phyloP scores from a whole-genome alignment of 1,139 yeast species.

The Suhomyces bolitotheri region DNA sequence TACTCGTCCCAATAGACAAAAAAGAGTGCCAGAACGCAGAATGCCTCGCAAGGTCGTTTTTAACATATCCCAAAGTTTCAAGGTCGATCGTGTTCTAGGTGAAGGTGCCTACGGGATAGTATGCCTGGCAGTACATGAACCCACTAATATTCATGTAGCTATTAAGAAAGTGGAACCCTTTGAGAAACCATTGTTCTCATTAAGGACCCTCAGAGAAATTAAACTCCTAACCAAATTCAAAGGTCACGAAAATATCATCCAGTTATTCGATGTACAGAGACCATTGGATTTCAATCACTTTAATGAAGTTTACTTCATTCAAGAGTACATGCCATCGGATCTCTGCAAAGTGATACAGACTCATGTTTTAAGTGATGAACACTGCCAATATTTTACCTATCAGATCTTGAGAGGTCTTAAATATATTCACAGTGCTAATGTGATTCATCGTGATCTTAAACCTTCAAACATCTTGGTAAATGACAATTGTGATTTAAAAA shows the following conservation, averaged over 20 bases:
- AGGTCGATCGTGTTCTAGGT: constrained; percentile 46
- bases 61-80: constrained; percentile 29
- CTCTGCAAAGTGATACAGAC: constrained; percentile 57
- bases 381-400: constrained; percentile 70
- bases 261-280: constrained; percentile 39
- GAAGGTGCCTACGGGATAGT: constrained; percentile 51
- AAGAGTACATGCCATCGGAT: constrained; percentile 73
- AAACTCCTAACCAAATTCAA: constrained; percentile 36
- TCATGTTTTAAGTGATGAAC: constrained; percentile 59
- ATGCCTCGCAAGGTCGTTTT: constrained; percentile 19
- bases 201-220: constrained; percentile 46
- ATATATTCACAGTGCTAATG: constrained; percentile 96
- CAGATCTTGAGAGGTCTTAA: constrained; percentile 92
- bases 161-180: constrained; percentile 45
- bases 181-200: constrained; percentile 36
- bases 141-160: constrained; percentile 43
- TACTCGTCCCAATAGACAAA: constrained; percentile 4
- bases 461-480: constrained; percentile 91
- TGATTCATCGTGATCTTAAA: constrained; percentile 90
- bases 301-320: constrained; percentile 68
- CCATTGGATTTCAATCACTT: constrained; percentile 41
- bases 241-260: constrained; percentile 44
- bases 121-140: constrained; percentile 40
- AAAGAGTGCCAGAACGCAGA: constrained; percentile 1
- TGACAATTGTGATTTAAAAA: constrained; percentile 93